These are phyloP conservation scores for Cylindrotheca closterium DNA, from an alignment of 108 stramenopile genomes.

Conservation along the genomic window DNA sequence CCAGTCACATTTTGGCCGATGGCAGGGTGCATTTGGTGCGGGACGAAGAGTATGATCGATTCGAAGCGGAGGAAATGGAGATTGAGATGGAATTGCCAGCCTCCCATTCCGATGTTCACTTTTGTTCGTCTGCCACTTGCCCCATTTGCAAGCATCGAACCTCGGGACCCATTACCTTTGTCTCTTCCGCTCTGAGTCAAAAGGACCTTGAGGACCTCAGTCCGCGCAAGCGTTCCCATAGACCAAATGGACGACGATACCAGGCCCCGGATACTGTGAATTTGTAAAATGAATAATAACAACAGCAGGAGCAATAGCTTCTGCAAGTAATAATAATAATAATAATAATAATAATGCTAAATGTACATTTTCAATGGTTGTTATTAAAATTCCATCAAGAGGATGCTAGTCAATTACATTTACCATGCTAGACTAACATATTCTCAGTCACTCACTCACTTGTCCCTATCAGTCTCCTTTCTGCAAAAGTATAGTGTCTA, in stretches of 20 bases:
- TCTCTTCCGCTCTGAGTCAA: neutral
- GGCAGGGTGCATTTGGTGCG: neutral
- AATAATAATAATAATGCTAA: too few species aligned
- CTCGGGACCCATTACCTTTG: neutral
- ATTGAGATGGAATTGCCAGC: neutral
- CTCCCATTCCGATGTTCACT: neutral
- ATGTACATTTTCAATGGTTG: too few species aligned
- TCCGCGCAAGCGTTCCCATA: neutral
- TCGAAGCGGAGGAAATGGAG: neutral
- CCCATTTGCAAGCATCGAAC: neutral
- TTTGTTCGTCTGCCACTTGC: constrained; percentile 3
- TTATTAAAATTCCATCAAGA: too few species aligned
- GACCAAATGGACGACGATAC: neutral
- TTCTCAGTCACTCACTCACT: too few species aligned
- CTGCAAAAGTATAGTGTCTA: neutral
- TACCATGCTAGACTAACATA: too few species aligned
- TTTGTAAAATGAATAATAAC: neutral
- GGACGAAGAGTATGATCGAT: neutral
- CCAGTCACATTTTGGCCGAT: neutral
- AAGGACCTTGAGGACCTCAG: neutral
- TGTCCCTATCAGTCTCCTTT: too few species aligned
- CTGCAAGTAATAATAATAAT: too few species aligned
- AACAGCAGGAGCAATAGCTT: too few species aligned
- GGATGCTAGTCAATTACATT: too few species aligned
- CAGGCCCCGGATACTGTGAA: neutral